Evolutionary conservation across 306 rosid genomes (phyloP).

Genomic region (Oemleria cerasiformis): DNA sequence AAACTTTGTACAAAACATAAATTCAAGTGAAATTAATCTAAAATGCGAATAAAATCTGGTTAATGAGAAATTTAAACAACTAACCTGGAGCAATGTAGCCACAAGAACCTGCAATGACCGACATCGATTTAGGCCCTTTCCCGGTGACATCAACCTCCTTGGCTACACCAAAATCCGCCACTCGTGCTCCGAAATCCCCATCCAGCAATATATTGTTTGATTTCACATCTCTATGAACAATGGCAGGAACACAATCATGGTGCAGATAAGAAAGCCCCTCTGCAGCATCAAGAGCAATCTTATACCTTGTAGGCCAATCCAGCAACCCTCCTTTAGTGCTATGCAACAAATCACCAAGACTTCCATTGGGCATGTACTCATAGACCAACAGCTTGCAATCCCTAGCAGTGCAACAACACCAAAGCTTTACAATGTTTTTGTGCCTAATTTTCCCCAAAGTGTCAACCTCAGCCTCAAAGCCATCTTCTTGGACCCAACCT

Average conservation of each 20-base stretch:
- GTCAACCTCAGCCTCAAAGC: conserved; percentile 83
- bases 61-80: neutral
- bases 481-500: conserved; percentile 47
- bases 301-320: conserved; percentile 88
- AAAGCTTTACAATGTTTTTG: conserved; percentile 89
- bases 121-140: conserved; percentile 75
- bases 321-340: conserved; percentile 71
- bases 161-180: conserved; percentile 93
- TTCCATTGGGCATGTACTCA: conserved; percentile 96
- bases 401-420: conserved; percentile 88
- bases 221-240: conserved; percentile 91
- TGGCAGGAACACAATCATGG: conserved; percentile 91
- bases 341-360: conserved; percentile 87
- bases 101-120: conserved; percentile 86
- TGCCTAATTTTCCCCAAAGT: conserved; percentile 90
- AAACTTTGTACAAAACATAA: neutral
- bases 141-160: conserved; percentile 59
- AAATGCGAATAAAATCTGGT: neutral
- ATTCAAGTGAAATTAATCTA: neutral
- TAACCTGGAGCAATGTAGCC: conserved; percentile 98
- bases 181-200: conserved; percentile 73
- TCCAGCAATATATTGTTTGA: conserved; percentile 88
- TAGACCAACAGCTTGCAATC: conserved; percentile 86
- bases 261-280: conserved; percentile 96
- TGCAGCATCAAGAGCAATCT: conserved; percentile 84